phyloP scores from a whole-genome alignment of 1,284 basidiomycete genomes.

The Moesziomyces parantarcticus region DNA sequence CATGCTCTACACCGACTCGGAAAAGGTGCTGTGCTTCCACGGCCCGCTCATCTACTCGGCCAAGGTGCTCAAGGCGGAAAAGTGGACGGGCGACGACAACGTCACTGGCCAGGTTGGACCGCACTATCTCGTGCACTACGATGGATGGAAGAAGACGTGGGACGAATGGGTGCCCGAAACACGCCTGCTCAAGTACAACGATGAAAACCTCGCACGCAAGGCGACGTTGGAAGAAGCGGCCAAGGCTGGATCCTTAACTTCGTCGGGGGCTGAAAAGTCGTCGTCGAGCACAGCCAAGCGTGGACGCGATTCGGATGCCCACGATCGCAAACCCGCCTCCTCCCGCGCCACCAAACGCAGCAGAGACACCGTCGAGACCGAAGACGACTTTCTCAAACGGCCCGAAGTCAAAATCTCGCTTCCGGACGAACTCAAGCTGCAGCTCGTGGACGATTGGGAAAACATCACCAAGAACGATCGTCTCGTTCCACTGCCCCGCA shows the following conservation, averaged over 20 bases:
- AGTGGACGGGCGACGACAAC: conserved; percentile 78
- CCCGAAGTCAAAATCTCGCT: conserved; percentile 91
- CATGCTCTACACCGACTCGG: conserved; percentile 72
- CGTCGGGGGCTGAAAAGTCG: conserved; percentile 30
- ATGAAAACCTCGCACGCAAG: conserved; percentile 84
- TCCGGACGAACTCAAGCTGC: conserved; percentile 86
- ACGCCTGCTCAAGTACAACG: conserved; percentile 87
- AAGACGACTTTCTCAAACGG: conserved; percentile 74
- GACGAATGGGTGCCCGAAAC: conserved; percentile 94
- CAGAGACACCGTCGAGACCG: conserved; percentile 61
- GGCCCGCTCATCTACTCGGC: conserved; percentile 94
- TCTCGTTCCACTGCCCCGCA: conserved; percentile 86
- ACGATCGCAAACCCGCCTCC: conserved; percentile 10
- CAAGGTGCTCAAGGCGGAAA: conserved; percentile 86
- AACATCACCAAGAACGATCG: conserved; percentile 89
- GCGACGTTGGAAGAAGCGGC: conserved; percentile 68
- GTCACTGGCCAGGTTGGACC: conserved; percentile 76
- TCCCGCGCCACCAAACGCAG: conserved; percentile 28
- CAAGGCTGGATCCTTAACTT: conserved; percentile 64
- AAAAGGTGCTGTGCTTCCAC: conserved; percentile 91
- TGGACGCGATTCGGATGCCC: conserved; percentile 14
- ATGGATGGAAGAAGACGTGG: conserved; percentile 99
- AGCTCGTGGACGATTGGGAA: conserved; percentile 98
- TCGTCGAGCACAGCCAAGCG: conserved; percentile 10
- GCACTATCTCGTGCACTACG: conserved; percentile 97